Evolutionary conservation across 208 protist species (phyloP), one percentile per base, ranked within the genome.

Genomic region (Strigomonas culicis): DNA sequence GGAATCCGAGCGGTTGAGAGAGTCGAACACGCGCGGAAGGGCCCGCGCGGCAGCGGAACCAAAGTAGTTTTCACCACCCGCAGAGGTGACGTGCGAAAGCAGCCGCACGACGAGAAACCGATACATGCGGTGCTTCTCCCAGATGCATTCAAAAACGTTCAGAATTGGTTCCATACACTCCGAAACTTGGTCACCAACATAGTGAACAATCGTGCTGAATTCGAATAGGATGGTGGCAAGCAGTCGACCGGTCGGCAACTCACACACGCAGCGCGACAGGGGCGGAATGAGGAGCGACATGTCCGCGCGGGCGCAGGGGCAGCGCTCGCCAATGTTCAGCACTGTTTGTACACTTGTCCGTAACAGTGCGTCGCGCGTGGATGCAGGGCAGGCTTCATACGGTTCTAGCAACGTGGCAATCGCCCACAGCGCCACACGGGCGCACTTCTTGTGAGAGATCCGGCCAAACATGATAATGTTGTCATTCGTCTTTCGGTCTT

Each of bases 91-190:
- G 24, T 82, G 75, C 44, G 80, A 87, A 11, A 91, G 76, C 71
- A 95, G 72, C 50, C 84, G 83, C 11, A 92, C 84, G 21, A 73
- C 76, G 50, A 95, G 72, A 63, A 91, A 95, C 2, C 89, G 86
- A 75, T 89, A 86, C 43, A 15, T 62, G 1, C 63, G 39, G 32
- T 80, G 79, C 8, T 77, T 77, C 24, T 69, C 66, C 86, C 89
- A 95, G 8, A 88, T 64, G 25, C 51, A 69, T 50, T 86, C 70
- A 58, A 92, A 90, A n/a, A 93, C 74, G 43, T 56, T 49, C 59
- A 84, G 81, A 22, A 95, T 57, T 41, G 74, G 59, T 19, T 77
- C 64, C 19, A 75, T 64, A 10, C 90, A 67, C 10, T 72, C 65
- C 44, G 72, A 21, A 68, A 75, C 17, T 57, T 66, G 25, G 68